Base-by-base conservation (phyloP, 2,329 filamentous ascomycete genomes). In the Neofusicoccum laricinum region DNA sequence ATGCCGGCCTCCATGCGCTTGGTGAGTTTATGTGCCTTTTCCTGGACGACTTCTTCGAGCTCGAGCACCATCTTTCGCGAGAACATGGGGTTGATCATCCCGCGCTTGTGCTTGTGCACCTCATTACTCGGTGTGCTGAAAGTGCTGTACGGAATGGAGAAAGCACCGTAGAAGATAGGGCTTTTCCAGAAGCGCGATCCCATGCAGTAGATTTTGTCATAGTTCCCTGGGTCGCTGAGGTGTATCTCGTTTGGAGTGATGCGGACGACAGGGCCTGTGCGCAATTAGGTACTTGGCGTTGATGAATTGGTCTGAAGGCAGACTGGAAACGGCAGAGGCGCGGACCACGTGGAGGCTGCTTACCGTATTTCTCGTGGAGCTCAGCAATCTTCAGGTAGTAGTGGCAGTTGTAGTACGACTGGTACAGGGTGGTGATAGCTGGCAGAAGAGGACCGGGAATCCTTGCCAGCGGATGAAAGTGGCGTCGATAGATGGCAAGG, bases 11-110 rank as follows among this genome's bases (percentile, higher is more conserved):
- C 46, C 15, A 72, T 65, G 17, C 53, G 66, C 1, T 51, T 32
- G 19, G 48, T 45, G 2, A 75, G 66, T 45, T 71, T 71, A 6
- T 63, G 46, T 2, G 69, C 70, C 21, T 68, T 72, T 14, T 65
- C 49, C 48, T 72, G 70, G 12, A 75, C 67, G 19, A 65, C 64
- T 19, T 25, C 48, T 12, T 67, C 51, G n/a, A 73, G 66, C 1
- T 70, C 67, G 1, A 74, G 67, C 15, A 74, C 69, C 11, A 65
- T 68, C 14, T 67, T 62, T 15, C 70, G 67, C 5, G 73, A 75
- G 66, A 75, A 76, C 15, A 74, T 69, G 3, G 70, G 72, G 53
- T 71, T 71, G n/a, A 63, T 41, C 32, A 49, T 30, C 12, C 30
- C 36, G 45, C 61, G 61, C 34, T 57, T 57, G 21, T 62, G 49